Evolutionary conservation across 768 basidiomycete genomes (phyloP).

Genomic region (Cantharellus anzutake): DNA sequence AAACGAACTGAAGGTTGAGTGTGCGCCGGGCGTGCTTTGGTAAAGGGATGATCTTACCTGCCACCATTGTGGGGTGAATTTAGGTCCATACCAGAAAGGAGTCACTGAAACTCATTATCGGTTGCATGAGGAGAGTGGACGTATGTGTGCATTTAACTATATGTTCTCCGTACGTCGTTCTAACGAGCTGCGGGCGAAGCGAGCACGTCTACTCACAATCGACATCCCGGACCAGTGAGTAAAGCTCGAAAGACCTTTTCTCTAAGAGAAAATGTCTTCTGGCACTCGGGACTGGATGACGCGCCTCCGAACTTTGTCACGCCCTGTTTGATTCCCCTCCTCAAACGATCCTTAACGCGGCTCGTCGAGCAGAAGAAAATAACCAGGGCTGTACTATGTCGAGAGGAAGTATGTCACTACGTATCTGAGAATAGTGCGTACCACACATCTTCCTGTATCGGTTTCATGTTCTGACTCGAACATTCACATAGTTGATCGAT

Average conservation of each 20-base stretch:
- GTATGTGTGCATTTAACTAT: too few relatives aligned
- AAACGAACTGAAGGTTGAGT: too few relatives aligned
- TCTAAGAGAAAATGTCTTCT: constrained; percentile 32
- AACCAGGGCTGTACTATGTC: constrained; percentile 42
- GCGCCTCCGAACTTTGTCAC: constrained; percentile 38
- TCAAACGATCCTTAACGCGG: constrained; percentile 35
- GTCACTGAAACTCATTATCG: too few relatives aligned
- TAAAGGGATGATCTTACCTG: too few relatives aligned
- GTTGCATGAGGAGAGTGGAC: too few relatives aligned
- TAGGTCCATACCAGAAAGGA: too few relatives aligned
- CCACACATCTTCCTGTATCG: not conserved
- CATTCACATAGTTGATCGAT: constrained; percentile 20
- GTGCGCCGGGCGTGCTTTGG: too few relatives aligned
- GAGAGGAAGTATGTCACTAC: constrained; percentile 41
- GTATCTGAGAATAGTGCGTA: constrained; percentile 29
- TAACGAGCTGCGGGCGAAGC: too few relatives aligned
- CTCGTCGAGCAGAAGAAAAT: constrained; percentile 32
- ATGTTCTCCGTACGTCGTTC: too few relatives aligned
- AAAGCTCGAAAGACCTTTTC: not conserved
- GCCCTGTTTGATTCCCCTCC: constrained; percentile 52
- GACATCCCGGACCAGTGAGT: too few relatives aligned
- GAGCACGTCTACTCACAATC: too few relatives aligned
- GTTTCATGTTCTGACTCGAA: not conserved
- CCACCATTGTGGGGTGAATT: too few relatives aligned
- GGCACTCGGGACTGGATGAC: constrained; percentile 31